These are phyloP conservation scores for Physaria fendleri DNA, from an alignment of 345 rosid genomes.

Conservation along the genomic window DNA sequence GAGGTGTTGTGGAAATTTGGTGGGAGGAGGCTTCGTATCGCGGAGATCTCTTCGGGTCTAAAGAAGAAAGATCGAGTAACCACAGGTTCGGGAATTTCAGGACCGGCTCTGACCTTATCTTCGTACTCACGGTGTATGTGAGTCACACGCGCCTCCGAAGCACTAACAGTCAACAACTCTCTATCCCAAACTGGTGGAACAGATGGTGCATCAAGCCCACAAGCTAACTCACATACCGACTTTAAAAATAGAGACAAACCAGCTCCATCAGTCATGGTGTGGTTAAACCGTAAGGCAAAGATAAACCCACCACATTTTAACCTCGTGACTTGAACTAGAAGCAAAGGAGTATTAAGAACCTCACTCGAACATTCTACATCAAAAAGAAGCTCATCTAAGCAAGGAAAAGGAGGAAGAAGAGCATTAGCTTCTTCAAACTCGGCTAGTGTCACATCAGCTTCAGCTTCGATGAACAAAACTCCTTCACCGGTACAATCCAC, in stretches of 20 bases:
- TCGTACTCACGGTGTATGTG: slow-evolving; percentile 45
- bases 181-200: slow-evolving; percentile 45
- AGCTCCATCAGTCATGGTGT: slow-evolving; percentile 41
- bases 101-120: no score
- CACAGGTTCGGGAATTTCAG: no score
- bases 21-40: slow-evolving; percentile 35
- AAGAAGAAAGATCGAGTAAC: slow-evolving; percentile 49
- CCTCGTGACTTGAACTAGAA: slow-evolving; percentile 53
- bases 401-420: slow-evolving; percentile 51
- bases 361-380: slow-evolving; percentile 46
- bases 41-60: slow-evolving; percentile 32
- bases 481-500: slow-evolving; percentile 61
- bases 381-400: slow-evolving; percentile 45
- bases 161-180: slow-evolving; percentile 31
- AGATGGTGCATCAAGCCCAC: slow-evolving; percentile 33
- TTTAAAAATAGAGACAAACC: slow-evolving; percentile 39
- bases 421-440: slow-evolving; percentile 35
- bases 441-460: slow-evolving; percentile 39
- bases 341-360: slow-evolving; percentile 34
- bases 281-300: slow-evolving; percentile 42
- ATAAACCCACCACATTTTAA: slow-evolving; percentile 42
- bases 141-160: slow-evolving; percentile 32
- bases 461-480: slow-evolving; percentile 43
- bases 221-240: slow-evolving; percentile 41
- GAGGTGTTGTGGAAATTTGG: slow-evolving; percentile 27